Evolutionary conservation across 176 grass and related monocot species (phyloP).

Genomic region (Oropetium thomaeum): DNA sequence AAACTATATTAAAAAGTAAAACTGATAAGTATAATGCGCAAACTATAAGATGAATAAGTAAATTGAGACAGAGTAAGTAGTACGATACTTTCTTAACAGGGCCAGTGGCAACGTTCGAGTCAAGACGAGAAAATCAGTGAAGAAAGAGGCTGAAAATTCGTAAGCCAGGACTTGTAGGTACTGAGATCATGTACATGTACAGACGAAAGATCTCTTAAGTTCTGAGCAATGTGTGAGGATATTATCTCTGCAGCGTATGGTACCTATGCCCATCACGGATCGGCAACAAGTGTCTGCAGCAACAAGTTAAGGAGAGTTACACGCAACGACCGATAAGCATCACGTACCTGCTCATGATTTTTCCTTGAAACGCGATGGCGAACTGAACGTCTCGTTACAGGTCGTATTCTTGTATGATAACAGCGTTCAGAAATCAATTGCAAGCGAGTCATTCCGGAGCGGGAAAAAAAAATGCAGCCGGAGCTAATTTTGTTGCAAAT

Average conservation of each 20-base stretch:
- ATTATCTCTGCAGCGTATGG: background rate
- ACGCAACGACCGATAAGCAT: background rate
- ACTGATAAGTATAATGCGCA: no score
- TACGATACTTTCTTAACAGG: background rate
- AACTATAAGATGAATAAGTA: no score
- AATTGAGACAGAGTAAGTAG: no score
- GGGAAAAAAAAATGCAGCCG: background rate
- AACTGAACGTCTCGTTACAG: background rate
- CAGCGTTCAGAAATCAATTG: background rate
- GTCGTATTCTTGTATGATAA: background rate
- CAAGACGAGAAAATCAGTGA: no score
- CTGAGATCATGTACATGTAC: no score
- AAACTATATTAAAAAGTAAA: no score
- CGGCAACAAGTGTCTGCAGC: background rate
- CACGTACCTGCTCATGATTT: background rate
- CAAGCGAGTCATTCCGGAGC: background rate
- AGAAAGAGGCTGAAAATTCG: no score
- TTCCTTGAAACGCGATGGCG: background rate
- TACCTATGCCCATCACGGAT: background rate
- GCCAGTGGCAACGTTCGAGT: no score
- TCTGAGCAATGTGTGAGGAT: background rate
- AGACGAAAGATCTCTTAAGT: background rate
- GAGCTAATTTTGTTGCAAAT: background rate
- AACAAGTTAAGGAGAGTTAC: background rate
- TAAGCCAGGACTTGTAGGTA: no score